Percentiles rank a stretch among this genome's conserved stretches.
Evolutionary conservation across 495 filamentous ascomycete species (phyloP).

Genomic region (Tuber indicum): DNA sequence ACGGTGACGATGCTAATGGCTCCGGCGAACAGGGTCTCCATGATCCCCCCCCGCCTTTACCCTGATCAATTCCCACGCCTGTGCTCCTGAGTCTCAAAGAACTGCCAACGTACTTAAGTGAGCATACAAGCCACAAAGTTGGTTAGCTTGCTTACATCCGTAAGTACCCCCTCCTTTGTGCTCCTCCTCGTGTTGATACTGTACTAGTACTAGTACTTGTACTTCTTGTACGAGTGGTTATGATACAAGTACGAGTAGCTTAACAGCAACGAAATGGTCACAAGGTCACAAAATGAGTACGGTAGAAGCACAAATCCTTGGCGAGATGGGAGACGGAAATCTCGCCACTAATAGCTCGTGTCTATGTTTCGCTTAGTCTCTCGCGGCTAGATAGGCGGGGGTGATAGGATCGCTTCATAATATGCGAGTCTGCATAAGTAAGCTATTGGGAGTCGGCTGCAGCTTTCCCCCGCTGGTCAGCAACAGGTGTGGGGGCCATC

Average conservation of each 20-base stretch:
- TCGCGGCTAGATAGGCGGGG: neutral
- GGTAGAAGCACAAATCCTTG: neutral
- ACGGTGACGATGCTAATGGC: neutral
- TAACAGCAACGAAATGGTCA: neutral
- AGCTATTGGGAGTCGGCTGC: slow-evolving; percentile 20
- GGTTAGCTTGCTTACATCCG: neutral
- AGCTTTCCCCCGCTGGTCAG: slow-evolving; percentile 6
- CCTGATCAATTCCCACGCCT: neutral
- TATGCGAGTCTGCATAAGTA: slow-evolving; percentile 17
- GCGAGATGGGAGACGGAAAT: neutral
- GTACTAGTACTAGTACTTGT: too few species aligned
- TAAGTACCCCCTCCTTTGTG: neutral
- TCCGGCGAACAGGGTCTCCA: neutral
- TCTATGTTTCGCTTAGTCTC: neutral
- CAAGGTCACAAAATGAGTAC: neutral
- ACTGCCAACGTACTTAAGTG: neutral
- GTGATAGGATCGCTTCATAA: neutral
- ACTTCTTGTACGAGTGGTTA: too few species aligned
- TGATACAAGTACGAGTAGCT: too few species aligned
- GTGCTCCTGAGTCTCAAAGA: neutral
- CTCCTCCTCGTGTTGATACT: neutral
- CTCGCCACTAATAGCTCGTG: neutral
- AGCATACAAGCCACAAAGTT: neutral
- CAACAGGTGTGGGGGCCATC: slow-evolving; percentile 25
- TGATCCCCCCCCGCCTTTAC: neutral